These are phyloP conservation scores for Santalum album DNA, from an alignment of 164 flowering plant species.

Conservation along the genomic window DNA sequence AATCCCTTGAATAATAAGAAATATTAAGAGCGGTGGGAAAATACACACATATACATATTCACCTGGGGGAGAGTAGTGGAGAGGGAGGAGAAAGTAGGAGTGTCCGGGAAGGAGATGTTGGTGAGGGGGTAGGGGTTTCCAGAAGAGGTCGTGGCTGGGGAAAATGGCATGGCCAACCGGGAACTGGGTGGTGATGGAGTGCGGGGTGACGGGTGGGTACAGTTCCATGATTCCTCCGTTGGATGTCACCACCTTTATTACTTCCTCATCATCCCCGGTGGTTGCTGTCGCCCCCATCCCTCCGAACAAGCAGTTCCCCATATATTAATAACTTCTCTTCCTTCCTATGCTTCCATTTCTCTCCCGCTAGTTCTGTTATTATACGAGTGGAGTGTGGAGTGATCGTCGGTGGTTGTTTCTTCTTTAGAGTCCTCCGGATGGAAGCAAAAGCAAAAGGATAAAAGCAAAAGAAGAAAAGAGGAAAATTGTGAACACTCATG, in stretches of 20 bases:
- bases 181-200: slow-evolving; percentile 57
- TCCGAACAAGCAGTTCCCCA: slow-evolving; percentile 71
- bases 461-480: no score
- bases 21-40: no score
- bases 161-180: slow-evolving; percentile 72
- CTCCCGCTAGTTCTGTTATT: no score
- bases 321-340: slow-evolving; percentile 13
- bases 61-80: slow-evolving; percentile 4
- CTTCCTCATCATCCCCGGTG: slow-evolving; percentile 5
- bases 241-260: slow-evolving; percentile 50
- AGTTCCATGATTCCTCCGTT: slow-evolving; percentile 88
- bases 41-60: no score
- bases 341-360: slow-evolving; percentile 1
- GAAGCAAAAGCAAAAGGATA: no score
- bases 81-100: slow-evolving; percentile 68
- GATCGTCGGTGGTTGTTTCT: slow-evolving; percentile 32
- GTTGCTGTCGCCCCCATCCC: slow-evolving; percentile 23
- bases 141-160: slow-evolving; percentile 41
- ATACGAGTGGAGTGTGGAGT: background rate
- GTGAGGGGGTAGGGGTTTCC: slow-evolving; percentile 45
- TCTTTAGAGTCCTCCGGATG: no score
- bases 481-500: no score
- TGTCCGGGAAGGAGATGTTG: slow-evolving; percentile 53
- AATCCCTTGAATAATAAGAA: no score
- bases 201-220: slow-evolving; percentile 45